Conservation (phyloP, 345 rosid genomes). For the Streptanthus diversifolius region DNA sequence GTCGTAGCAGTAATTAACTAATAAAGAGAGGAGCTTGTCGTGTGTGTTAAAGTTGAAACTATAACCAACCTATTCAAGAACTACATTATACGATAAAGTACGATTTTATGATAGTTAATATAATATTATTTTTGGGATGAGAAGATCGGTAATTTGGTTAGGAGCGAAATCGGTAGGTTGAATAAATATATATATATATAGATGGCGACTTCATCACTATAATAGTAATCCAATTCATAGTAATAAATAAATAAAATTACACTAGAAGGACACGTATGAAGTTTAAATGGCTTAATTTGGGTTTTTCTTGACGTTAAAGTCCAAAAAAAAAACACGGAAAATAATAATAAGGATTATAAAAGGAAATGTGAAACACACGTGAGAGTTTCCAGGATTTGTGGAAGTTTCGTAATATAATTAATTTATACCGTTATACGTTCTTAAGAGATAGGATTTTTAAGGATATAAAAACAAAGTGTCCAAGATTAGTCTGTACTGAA, state of each 20-base stretch:
- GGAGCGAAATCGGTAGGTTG: slow-evolving; percentile 27
- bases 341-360: not conserved
- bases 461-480: not conserved
- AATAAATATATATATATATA: slow-evolving; percentile 19
- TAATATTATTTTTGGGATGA: not conserved
- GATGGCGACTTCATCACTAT: slow-evolving; percentile 23
- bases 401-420: slow-evolving; percentile 7
- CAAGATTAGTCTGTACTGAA: not conserved
- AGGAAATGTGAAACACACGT: slow-evolving; percentile 18
- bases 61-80: slow-evolving; percentile 23
- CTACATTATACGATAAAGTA: slow-evolving; percentile 14
- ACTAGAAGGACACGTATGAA: not conserved
- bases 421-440: not conserved
- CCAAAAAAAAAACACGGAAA: not conserved
- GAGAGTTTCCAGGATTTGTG: slow-evolving; percentile 17
- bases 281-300: not conserved
- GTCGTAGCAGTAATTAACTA: not conserved
- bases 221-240: not conserved
- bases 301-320: not conserved
- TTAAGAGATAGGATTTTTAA: not conserved
- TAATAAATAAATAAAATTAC: too few species aligned
- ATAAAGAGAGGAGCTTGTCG: slow-evolving; percentile 5
- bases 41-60: slow-evolving; percentile 13
- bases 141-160: slow-evolving; percentile 18
- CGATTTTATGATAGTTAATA: not conserved